Evolutionary conservation across 352 stramenopile genomes (phyloP).

Genomic region (Phytophthora kernoviae): DNA sequence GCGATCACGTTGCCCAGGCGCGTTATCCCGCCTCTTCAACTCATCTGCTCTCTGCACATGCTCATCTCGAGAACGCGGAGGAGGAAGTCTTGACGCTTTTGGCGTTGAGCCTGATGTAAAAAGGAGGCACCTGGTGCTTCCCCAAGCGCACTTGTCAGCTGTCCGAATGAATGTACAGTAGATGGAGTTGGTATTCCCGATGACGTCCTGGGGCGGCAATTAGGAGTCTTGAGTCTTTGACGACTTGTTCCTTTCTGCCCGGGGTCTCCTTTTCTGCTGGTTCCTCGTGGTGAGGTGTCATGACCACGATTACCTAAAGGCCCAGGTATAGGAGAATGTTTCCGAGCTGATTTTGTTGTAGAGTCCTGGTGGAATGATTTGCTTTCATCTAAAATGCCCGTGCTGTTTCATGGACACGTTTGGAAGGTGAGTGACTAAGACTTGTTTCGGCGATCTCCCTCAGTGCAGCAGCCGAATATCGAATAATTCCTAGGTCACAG

Average conservation of each 20-base stretch:
- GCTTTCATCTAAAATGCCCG: constrained; percentile 72
- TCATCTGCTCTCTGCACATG: constrained; percentile 30
- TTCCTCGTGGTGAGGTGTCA: constrained; percentile 18
- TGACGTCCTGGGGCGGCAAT: constrained; percentile 28
- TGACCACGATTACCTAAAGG: constrained; percentile 12
- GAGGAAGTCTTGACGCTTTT: constrained; percentile 40
- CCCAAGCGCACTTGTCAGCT: constrained; percentile 31
- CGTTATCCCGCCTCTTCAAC: constrained; percentile 45
- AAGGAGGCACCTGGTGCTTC: constrained; percentile 28
- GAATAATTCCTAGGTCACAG: constrained; percentile 52
- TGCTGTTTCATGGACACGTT: constrained; percentile 63
- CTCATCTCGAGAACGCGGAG: constrained; percentile 49
- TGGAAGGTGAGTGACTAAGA: constrained; percentile 62
- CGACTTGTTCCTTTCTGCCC: constrained; percentile 24
- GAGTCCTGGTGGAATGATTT: constrained; percentile 15
- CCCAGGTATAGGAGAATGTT: constrained; percentile 8
- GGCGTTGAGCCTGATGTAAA: constrained; percentile 33
- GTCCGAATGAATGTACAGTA: constrained; percentile 35
- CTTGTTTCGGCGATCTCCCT: constrained; percentile 65
- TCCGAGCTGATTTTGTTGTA: constrained; percentile 8
- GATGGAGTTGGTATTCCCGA: constrained; percentile 11
- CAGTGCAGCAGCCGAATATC: constrained; percentile 60
- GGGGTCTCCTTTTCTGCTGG: constrained; percentile 11
- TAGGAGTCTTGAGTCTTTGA: constrained; percentile 40
- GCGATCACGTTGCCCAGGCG: constrained; percentile 47